A percentile compares a stretch with the other conserved stretches of the same genome.
Evolutionary conservation across 1,284 basidiomycete species (phyloP).

Genomic region (Puccinia horiana): DNA sequence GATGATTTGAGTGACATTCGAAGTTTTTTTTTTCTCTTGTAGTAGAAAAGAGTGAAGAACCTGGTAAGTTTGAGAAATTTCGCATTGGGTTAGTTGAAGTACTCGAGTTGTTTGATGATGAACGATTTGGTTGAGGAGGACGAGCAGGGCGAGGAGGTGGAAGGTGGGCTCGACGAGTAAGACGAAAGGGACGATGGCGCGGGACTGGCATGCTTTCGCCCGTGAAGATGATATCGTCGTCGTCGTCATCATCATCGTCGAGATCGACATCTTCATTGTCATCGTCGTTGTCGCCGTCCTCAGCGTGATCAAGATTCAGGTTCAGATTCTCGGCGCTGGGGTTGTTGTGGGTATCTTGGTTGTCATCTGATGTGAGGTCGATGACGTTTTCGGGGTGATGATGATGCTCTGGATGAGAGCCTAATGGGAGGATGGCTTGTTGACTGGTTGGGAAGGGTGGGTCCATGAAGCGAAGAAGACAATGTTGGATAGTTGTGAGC

Average conservation of each 20-base stretch:
- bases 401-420: not conserved
- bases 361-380: not conserved
- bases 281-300: not conserved
- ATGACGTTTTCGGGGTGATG: not conserved
- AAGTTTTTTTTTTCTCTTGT: not conserved
- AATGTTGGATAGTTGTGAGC: not conserved
- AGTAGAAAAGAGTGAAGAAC: not conserved
- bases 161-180: not conserved
- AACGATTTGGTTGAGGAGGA: not conserved
- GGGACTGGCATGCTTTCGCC: not conserved
- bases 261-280: not conserved
- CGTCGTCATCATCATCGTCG: not conserved
- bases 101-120: not conserved
- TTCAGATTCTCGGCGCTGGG: not conserved
- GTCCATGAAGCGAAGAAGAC: not conserved
- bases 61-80: not conserved
- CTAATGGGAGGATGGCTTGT: not conserved
- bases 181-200: not conserved
- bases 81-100: not conserved
- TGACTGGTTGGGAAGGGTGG: not conserved
- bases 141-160: not conserved
- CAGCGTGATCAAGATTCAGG: not conserved
- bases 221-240: conserved; percentile 3
- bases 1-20: no score
- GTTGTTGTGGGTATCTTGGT: not conserved